Percentiles rank a stretch among this genome's conserved stretches.
These are phyloP conservation scores for Adiantum capillusveneris DNA, from an alignment of 75 land plant species.

Conservation along the genomic window DNA sequence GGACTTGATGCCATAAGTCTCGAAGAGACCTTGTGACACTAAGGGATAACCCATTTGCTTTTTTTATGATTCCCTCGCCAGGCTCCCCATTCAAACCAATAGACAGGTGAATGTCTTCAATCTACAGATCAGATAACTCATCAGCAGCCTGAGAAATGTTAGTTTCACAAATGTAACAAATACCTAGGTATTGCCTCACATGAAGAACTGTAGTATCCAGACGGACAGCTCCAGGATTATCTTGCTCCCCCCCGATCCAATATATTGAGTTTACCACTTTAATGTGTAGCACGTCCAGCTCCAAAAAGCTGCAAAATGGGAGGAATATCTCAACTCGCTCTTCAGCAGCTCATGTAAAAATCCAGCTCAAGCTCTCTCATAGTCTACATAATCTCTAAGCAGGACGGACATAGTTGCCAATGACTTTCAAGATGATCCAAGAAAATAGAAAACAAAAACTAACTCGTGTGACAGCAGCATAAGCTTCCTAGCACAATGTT, in stretches of 20 bases:
- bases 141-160: not conserved
- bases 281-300: conserved; percentile 81
- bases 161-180: not conserved
- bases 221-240: conserved; percentile 62
- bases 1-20: conserved; percentile 82
- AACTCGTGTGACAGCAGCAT: too few relatives aligned
- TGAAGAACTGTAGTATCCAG: conserved; percentile 28
- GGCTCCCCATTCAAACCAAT: conserved; percentile 53
- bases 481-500: too few relatives aligned
- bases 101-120: conserved; percentile 68
- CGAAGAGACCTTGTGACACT: conserved; percentile 66
- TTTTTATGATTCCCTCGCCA: conserved; percentile 77
- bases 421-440: too few relatives aligned
- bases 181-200: conserved; percentile 2
- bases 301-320: conserved; percentile 59
- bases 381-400: too few relatives aligned
- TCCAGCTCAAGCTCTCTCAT: too few relatives aligned
- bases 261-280: conserved; percentile 61
- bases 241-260: conserved; percentile 75
- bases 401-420: too few relatives aligned
- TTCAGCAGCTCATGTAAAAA: too few relatives aligned
- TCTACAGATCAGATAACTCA: conserved; percentile 24
- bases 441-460: too few relatives aligned
- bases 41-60: conserved; percentile 73
- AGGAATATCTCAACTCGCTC: too few relatives aligned